Base-by-base conservation (phyloP, 2,329 filamentous ascomycete genomes). In the Calonectria naviculata region DNA sequence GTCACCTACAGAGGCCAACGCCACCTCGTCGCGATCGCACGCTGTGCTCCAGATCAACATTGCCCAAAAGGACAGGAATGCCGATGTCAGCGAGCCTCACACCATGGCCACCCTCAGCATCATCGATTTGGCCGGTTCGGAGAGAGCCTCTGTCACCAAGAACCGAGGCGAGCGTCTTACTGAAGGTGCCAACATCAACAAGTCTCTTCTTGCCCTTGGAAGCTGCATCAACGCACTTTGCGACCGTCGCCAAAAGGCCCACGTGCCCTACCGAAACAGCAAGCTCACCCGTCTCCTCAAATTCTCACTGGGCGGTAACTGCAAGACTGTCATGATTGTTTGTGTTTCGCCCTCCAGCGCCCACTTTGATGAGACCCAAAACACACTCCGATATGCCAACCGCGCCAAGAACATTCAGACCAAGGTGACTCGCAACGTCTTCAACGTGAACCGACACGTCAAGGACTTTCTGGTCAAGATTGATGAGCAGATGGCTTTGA, bases 391-490 rank as follows among this genome's bases (percentile, higher is more conserved):
- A 78, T 99, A 99, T 80, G 97, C 97, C 61, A 98, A 99, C 83
- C 90, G 97, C 76, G 97, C 97, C 70, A 99, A 99, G 90, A 99
- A 99, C 80, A 99, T 99, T 81, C 97, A 98, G 85, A 99, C 97
- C 70, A 99, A 99, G 88, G 95, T 98, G 68, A 98, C 97, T n/a
- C 92, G 95, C 79, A 99, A 99, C 81, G 95, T 98, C 28, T 99
- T 97, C 86, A 99, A 99, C 82, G 97, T 99, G 74, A 98, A 99
- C 82, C 93, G 97, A 72, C 97, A 99, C 84, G 97, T 99, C 79
- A 99, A 99, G 86, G 97, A 99, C 84, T 99, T 98, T 85, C 85
- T 99, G 81, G 97, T 98, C 87, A 98, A 98, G 89, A 99, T 99
- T 78, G 96, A 99, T 80, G 97, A 99, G 85, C 96, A 99, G 82